Conservation (phyloP, 192 early-diverging fungal species). For the Piromyces finnis region DNA sequence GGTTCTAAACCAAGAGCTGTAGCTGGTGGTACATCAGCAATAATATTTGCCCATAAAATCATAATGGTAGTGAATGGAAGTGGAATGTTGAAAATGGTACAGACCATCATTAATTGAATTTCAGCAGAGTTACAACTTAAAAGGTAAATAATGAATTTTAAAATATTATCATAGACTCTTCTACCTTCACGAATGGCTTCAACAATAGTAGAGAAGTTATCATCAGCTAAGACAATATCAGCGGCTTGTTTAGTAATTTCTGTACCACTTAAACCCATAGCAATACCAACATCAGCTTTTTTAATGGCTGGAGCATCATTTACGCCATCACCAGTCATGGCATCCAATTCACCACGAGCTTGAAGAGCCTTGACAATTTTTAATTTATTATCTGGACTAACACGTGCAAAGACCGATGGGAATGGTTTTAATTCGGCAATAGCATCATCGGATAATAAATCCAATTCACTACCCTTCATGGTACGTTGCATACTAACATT, state of each 20-base stretch:
- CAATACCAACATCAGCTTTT: slow-evolving; percentile 84
- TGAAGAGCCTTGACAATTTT: slow-evolving; percentile 87
- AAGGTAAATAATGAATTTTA: slow-evolving; percentile 92
- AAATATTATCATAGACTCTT: slow-evolving; percentile 92
- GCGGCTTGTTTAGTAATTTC: slow-evolving; percentile 98
- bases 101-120: slow-evolving; percentile 55
- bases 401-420: slow-evolving; percentile 92
- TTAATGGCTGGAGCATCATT: slow-evolving; percentile 95
- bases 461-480: slow-evolving; percentile 78
- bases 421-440: slow-evolving; percentile 64
- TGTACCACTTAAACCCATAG: slow-evolving; percentile 90
- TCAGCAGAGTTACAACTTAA: slow-evolving; percentile 88
- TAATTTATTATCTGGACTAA: slow-evolving; percentile 90
- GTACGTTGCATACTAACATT: slow-evolving; percentile 25
- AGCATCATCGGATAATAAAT: slow-evolving; percentile 75
- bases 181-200: slow-evolving; percentile 85
- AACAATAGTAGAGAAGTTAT: slow-evolving; percentile 92
- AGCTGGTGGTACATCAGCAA: slow-evolving; percentile 91
- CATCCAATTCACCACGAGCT: slow-evolving; percentile 32
- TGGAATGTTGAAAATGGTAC: slow-evolving; percentile 51
- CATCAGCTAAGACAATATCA: slow-evolving; percentile 85
- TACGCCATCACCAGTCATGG: slow-evolving; percentile 94
- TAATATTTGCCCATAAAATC: slow-evolving; percentile 95
- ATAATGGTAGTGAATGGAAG: slow-evolving; percentile 80
- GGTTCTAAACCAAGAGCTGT: slow-evolving; percentile 84